Evolutionary conservation across 2,329 filamentous ascomycete genomes (phyloP).

Genomic region (Microcera coccophila): DNA sequence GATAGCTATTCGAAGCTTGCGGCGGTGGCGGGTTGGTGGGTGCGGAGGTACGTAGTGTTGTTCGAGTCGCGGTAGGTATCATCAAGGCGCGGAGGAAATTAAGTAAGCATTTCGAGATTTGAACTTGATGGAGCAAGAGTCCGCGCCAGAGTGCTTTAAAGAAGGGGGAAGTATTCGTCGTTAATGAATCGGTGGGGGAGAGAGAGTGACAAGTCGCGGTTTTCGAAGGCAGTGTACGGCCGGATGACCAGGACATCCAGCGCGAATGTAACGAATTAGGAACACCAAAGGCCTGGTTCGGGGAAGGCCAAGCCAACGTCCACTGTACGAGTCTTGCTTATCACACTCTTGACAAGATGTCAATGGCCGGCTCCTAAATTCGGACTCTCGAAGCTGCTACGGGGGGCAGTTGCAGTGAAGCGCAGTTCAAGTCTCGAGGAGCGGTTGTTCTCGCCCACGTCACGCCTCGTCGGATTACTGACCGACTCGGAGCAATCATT

Average conservation of each 20-base stretch:
- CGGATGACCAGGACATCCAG: background rate
- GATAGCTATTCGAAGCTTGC: conserved; percentile 22
- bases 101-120: conserved; percentile 23
- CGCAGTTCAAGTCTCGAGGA: background rate
- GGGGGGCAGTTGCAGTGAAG: background rate
- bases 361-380: background rate
- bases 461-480: background rate
- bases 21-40: conserved; percentile 16
- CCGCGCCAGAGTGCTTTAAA: conserved; percentile 7
- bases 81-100: conserved; percentile 20
- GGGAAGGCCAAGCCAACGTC: conserved; percentile 7
- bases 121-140: background rate
- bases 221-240: background rate
- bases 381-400: too few relatives aligned
- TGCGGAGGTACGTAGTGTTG: conserved; percentile 27
- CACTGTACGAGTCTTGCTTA: background rate
- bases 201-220: background rate
- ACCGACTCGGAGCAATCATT: background rate
- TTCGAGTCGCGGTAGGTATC: conserved; percentile 24
- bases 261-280: conserved; percentile 24
- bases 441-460: background rate
- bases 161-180: conserved; percentile 5
- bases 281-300: conserved; percentile 16
- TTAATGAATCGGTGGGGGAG: conserved; percentile 7
- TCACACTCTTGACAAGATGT: background rate